phyloP scores from a whole-genome alignment of 106 monocot genomes.

The Dioscorea alata region DNA sequence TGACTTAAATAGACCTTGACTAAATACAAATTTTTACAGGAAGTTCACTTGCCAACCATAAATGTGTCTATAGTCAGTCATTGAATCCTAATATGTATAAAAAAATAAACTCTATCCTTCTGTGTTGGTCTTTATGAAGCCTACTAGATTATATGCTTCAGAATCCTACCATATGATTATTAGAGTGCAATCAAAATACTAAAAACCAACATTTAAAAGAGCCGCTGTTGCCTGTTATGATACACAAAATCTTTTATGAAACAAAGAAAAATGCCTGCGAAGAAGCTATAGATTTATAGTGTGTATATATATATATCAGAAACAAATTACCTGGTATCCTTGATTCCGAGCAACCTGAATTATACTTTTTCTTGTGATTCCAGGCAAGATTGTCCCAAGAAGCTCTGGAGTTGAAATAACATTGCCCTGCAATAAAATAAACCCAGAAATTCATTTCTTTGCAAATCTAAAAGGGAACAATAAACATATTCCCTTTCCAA shows the following conservation, averaged over 20 bases:
- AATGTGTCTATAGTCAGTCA: no score
- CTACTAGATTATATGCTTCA: no score
- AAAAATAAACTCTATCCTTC: no score
- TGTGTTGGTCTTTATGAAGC: no score
- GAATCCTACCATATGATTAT: not conserved
- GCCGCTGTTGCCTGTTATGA: no score
- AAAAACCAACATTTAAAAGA: not conserved
- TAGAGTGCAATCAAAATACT: not conserved
- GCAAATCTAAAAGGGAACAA: not conserved
- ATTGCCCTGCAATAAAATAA: slow-evolving; percentile 9
- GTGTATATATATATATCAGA: not conserved
- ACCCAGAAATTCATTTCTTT: not conserved
- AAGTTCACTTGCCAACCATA: no score
- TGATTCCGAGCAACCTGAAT: slow-evolving; percentile 15
- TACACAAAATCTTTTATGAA: no score
- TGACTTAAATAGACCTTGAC: no score
- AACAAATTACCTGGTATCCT: slow-evolving; percentile 19
- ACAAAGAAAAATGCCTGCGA: no score
- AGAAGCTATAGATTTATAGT: no score
- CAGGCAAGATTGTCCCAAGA: slow-evolving; percentile 18
- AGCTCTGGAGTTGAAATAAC: slow-evolving; percentile 20
- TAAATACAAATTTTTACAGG: no score
- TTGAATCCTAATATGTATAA: no score
- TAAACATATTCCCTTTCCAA: not conserved
- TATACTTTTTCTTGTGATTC: slow-evolving; percentile 25